Evolutionary conservation across 2,329 filamentous ascomycete genomes (phyloP).

Genomic region (Lecanicillium sp.): DNA sequence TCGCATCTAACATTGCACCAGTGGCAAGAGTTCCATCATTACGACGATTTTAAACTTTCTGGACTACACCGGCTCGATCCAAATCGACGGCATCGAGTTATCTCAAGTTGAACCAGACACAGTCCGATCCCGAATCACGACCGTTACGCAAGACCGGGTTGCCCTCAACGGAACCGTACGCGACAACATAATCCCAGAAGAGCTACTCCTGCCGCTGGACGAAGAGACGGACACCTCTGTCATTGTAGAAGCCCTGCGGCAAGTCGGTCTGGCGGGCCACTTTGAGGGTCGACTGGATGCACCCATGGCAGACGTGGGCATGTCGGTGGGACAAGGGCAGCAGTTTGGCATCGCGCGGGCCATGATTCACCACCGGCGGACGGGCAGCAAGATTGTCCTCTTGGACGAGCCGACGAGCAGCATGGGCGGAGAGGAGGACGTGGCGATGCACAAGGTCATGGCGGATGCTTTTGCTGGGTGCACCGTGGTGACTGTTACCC

Average conservation of each 20-base stretch:
- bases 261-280: no score
- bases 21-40: conserved; percentile 16
- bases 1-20: neutral
- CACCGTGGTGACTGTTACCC: conserved; percentile 8
- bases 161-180: conserved; percentile 10
- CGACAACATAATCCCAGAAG: neutral
- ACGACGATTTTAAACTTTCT: conserved; percentile 10
- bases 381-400: no score
- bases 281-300: no score
- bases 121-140: conserved; percentile 13
- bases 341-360: conserved; percentile 5
- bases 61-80: conserved; percentile 8
- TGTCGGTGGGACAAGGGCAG: conserved; percentile 10
- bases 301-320: no score
- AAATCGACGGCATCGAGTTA: conserved; percentile 10
- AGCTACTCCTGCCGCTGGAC: no score
- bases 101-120: conserved; percentile 9
- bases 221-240: no score
- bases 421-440: conserved; percentile 10
- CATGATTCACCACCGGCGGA: no score
- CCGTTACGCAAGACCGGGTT: conserved; percentile 12
- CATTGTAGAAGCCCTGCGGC: no score
- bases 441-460: conserved; percentile 6
- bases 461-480: conserved; percentile 8
- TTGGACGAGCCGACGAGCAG: conserved; percentile 9